Percentiles rank a stretch among this genome's conserved stretches.
These are phyloP conservation scores for Capsicum chinense DNA, from an alignment of 257 asterid species.

Conservation along the genomic window DNA sequence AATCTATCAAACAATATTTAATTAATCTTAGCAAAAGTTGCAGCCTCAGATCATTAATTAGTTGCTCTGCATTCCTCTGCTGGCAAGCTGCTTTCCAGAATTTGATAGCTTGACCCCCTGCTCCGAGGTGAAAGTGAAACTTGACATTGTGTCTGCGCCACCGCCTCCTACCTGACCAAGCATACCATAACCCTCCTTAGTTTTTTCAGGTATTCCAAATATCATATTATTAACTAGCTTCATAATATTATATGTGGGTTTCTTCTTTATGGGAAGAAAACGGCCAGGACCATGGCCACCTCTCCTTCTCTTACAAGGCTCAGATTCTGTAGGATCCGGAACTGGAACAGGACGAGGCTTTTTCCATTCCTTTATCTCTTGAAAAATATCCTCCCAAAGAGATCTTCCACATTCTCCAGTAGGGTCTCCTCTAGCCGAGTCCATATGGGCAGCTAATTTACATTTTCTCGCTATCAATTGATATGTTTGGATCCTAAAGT, in stretches of 20 bases:
- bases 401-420: too few relatives aligned
- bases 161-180: too few relatives aligned
- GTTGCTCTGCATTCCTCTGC: background rate
- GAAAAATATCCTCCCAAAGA: constrained; percentile 39
- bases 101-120: background rate
- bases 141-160: too few relatives aligned
- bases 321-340: constrained; percentile 69
- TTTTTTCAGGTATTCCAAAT: constrained; percentile 76
- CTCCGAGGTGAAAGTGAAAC: too few relatives aligned
- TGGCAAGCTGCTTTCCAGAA: background rate
- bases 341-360: constrained; percentile 98
- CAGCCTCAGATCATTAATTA: background rate
- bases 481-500: constrained; percentile 84
- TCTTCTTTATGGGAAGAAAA: too few relatives aligned
- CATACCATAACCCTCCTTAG: background rate
- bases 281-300: constrained; percentile 65
- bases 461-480: constrained; percentile 85
- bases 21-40: background rate
- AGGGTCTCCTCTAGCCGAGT: constrained; percentile 41
- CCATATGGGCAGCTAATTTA: constrained; percentile 91
- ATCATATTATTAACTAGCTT: constrained; percentile 94
- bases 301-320: constrained; percentile 82
- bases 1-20: background rate
- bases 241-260: background rate
- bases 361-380: constrained; percentile 95